These are phyloP conservation scores for Leccinum insolens DNA, from an alignment of 1,284 basidiomycete genomes.

Conservation along the genomic window DNA sequence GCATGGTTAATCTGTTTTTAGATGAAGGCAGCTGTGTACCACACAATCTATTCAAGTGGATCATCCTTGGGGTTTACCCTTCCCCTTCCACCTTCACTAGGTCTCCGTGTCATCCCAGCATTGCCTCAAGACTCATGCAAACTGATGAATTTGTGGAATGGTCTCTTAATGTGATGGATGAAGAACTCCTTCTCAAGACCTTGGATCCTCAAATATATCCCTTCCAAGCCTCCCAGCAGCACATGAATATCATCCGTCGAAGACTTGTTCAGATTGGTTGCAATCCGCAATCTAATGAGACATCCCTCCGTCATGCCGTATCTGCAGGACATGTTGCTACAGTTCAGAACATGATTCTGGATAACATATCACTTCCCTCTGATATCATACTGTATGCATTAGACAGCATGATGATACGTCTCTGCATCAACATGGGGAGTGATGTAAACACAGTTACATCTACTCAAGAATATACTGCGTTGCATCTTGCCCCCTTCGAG, in stretches of 20 bases:
- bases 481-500: background rate
- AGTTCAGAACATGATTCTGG: background rate
- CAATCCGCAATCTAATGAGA: background rate
- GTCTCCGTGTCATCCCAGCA: too few relatives aligned
- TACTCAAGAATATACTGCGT: background rate
- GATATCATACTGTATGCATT: constrained; percentile 7
- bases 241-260: background rate
- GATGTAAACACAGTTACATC: background rate
- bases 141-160: too few relatives aligned
- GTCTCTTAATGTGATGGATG: too few relatives aligned
- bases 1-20: too few relatives aligned
- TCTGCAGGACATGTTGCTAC: constrained; percentile 6
- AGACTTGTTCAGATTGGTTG: constrained; percentile 15
- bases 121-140: too few relatives aligned
- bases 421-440: constrained; percentile 1
- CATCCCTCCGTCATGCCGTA: background rate
- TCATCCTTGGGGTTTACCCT: rapidly evolving
- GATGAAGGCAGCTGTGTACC: too few relatives aligned
- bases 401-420: background rate
- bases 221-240: background rate
- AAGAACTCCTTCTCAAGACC: too few relatives aligned
- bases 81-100: too few relatives aligned
- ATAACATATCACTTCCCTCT: background rate
- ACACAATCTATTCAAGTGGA: too few relatives aligned
- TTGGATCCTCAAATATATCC: background rate